A percentile compares a stretch with the other conserved stretches of the same genome.
These are phyloP conservation scores for Penicillium sp. DNA, from an alignment of 2,329 filamentous ascomycete species.

Conservation along the genomic window DNA sequence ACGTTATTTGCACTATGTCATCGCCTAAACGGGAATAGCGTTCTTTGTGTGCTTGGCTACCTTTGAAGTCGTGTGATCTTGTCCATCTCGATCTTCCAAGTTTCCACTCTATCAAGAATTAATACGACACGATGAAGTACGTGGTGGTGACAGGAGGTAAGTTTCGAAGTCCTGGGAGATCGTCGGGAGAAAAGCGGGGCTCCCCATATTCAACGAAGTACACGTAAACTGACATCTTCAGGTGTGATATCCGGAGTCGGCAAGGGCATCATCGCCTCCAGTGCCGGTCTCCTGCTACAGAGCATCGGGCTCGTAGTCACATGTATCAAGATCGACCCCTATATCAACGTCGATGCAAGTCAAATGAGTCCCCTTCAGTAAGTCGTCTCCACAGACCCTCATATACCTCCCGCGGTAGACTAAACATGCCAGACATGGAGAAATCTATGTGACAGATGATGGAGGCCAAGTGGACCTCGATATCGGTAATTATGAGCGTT, in stretches of 20 bases:
- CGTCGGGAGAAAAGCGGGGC: not conserved
- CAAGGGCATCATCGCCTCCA: conserved; percentile 67
- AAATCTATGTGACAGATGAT: conserved; percentile 84
- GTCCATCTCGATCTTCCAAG: no score
- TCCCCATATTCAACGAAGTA: not conserved
- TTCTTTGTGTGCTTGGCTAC: no score
- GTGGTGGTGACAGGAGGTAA: conserved; percentile 77
- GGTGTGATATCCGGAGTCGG: conserved; percentile 55
- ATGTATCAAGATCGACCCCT: conserved; percentile 57
- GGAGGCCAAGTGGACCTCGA: conserved; percentile 77
- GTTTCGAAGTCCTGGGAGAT: conserved; percentile 21
- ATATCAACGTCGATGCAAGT: conserved; percentile 76
- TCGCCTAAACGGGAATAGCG: no score
- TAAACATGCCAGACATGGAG: conserved; percentile 65
- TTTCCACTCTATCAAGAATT: conserved; percentile 1
- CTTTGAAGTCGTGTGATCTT: no score
- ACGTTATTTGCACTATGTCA: not conserved
- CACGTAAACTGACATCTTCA: conserved; percentile 16
- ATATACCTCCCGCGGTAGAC: not conserved
- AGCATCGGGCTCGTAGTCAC: conserved; percentile 30
- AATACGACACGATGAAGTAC: conserved; percentile 68
- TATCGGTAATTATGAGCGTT: conserved; percentile 76
- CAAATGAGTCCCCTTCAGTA: conserved; percentile 53
- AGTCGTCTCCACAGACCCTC: conserved; percentile 5
- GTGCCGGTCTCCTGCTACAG: conserved; percentile 33